Evolutionary conservation across 768 basidiomycete species (phyloP), one percentile per base, ranked within the genome.

Genomic region (Gautieria morchelliformis): DNA sequence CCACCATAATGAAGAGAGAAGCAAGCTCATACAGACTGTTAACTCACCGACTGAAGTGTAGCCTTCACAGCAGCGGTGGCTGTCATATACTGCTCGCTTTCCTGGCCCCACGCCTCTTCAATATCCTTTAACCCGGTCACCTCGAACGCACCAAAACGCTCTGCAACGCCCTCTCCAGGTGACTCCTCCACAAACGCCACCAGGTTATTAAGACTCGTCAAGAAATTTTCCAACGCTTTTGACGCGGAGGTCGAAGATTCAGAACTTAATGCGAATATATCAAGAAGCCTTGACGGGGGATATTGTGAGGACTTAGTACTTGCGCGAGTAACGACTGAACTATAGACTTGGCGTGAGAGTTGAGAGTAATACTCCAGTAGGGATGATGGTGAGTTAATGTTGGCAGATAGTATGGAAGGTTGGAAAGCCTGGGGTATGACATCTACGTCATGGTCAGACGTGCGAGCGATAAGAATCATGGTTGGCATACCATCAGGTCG

Each of bases 121-220:
- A 87, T 68, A 12, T 75, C 69, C 15, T 72, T 63, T 5, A 90
- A 71, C 17, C 74, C 74, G 0, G 73, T 70, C 42, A 90, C 64
- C 59, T 84, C 79, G 50, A 88, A 69, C 7, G 83, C 84, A 30
- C 81, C 84, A 61, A 90, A 90, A 19, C 63, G 66, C 56, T 67
- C 65, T n/a, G 52, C 37, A 15, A 72, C 68, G 42, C 76, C 66
- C 10, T 71, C 66, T 30, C 59, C 53, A 52, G 78, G 75, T 33
- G 76, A 44, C 8, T 5, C 70, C 17, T 79, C 73, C 32, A 82
- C 66, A 63, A 84, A 80, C 63, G 81, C 78, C n/a, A 76, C 68
- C 11, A 78, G 66, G 8, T 82, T 73, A 15, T 75, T 69, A 12
- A 75, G 63, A 53, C 78, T 73, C 4, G 70, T 65, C 39, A 77